Percentiles rank a stretch among this genome's conserved stretches.
phyloP scores from a whole-genome alignment of 164 flowering plant species.

The Nelumbo lutea region DNA sequence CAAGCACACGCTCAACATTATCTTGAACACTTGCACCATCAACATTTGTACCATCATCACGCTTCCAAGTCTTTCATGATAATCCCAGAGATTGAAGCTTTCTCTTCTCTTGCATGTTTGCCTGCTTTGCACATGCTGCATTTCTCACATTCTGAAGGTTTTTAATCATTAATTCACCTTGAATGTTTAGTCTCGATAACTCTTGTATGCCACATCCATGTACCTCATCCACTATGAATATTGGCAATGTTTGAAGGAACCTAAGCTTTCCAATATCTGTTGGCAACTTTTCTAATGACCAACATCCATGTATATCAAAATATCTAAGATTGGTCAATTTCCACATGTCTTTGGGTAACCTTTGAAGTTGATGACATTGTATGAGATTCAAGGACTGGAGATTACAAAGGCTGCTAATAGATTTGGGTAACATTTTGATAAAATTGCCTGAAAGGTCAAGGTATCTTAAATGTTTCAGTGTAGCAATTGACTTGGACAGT shows the following conservation, averaged over 20 bases:
- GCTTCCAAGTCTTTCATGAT: conserved; percentile 7
- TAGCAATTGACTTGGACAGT: neutral
- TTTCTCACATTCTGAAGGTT: conserved; percentile 4
- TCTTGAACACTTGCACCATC: too few relatives aligned
- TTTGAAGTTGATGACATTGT: neutral
- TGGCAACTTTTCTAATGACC: too few relatives aligned
- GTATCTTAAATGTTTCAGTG: conserved; percentile 2
- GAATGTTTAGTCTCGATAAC: conserved; percentile 5
- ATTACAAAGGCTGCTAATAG: neutral
- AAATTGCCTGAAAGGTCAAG: conserved; percentile 10
- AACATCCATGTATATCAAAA: too few relatives aligned
- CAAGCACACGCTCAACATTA: conserved; percentile 1
- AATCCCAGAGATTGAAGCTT: neutral
- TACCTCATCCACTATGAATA: too few relatives aligned
- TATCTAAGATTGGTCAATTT: too few relatives aligned
- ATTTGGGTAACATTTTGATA: neutral
- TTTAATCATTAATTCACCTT: neutral
- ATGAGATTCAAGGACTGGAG: too few relatives aligned
- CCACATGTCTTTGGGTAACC: neutral
- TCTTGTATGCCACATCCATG: conserved; percentile 8
- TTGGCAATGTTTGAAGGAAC: too few relatives aligned
- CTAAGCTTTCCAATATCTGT: too few relatives aligned
- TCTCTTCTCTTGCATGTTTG: conserved; percentile 3
- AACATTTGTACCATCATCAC: too few relatives aligned
- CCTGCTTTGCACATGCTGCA: neutral